Evolutionary conservation across 1,284 basidiomycete species (phyloP).

Genomic region (Butyriboletus regius): DNA sequence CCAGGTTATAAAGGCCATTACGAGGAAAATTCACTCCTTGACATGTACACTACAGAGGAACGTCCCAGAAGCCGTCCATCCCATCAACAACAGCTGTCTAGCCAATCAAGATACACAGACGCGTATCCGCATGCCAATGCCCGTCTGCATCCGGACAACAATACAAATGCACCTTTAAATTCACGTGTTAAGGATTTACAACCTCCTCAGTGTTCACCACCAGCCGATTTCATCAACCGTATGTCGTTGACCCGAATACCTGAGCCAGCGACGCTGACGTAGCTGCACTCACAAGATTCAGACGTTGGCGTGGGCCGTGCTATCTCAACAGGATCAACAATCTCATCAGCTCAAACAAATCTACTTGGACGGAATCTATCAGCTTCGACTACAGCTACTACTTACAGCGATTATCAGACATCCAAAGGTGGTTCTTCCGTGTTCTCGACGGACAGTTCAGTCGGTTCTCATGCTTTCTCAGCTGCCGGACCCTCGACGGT

Average conservation of each 20-base stretch:
- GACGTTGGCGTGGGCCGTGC: slow-evolving; percentile 26
- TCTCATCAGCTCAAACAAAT: slow-evolving; percentile 28
- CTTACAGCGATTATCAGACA: slow-evolving; percentile 16
- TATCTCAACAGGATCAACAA: slow-evolving; percentile 28
- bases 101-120: slow-evolving; percentile 22
- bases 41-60: slow-evolving; percentile 26
- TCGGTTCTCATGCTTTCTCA: slow-evolving; percentile 18
- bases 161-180: slow-evolving; percentile 4
- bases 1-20: slow-evolving; percentile 26
- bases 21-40: slow-evolving; percentile 24
- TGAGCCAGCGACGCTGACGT: slow-evolving; percentile 7
- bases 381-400: slow-evolving; percentile 25
- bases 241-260: slow-evolving; percentile 7
- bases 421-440: slow-evolving; percentile 14
- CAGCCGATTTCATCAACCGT: slow-evolving; percentile 23
- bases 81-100: slow-evolving; percentile 19
- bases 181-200: slow-evolving; percentile 23
- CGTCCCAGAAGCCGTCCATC: slow-evolving; percentile 14
- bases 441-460: slow-evolving; percentile 15
- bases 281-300: slow-evolving; percentile 8
- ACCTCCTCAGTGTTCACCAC: slow-evolving; percentile 13
- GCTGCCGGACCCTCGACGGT: slow-evolving; percentile 23
- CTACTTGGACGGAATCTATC: slow-evolving; percentile 24
- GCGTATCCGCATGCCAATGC: slow-evolving; percentile 9
- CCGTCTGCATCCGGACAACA: slow-evolving; percentile 17